Percentiles rank a stretch among this genome's conserved stretches.
Conservation (phyloP, 2,329 filamentous ascomycete species). For the Aaosphaeria arxii region DNA sequence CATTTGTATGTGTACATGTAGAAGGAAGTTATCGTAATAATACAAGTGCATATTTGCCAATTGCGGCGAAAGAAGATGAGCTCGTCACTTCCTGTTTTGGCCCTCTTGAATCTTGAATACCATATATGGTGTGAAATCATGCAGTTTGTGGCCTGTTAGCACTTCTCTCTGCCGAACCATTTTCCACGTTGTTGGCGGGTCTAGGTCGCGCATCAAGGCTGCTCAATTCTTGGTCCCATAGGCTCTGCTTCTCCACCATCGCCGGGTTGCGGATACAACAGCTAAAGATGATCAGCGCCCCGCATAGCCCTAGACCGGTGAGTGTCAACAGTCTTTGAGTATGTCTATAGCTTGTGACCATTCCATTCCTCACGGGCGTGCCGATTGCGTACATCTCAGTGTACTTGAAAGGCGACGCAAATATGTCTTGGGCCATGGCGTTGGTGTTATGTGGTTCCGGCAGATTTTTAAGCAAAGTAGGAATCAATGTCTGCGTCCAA, state of each 20-base stretch:
- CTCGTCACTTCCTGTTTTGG: too few relatives aligned
- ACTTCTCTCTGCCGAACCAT: too few relatives aligned
- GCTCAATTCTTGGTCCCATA: neutral
- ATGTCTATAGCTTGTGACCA: neutral
- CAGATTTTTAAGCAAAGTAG: neutral
- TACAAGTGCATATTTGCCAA: too few relatives aligned
- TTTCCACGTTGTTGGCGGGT: neutral
- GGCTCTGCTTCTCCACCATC: neutral
- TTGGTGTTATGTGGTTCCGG: neutral
- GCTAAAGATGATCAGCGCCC: neutral
- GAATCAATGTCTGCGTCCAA: neutral
- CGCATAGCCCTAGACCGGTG: neutral
- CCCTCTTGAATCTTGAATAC: too few relatives aligned
- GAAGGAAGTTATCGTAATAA: too few relatives aligned
- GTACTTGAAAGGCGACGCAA: neutral
- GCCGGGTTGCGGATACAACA: neutral
- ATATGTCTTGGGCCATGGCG: neutral
- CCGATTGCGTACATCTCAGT: neutral
- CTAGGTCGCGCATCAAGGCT: neutral
- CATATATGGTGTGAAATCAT: too few relatives aligned
- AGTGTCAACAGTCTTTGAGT: neutral
- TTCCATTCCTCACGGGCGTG: neutral
- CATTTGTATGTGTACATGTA: too few relatives aligned
- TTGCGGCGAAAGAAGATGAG: too few relatives aligned
- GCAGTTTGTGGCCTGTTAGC: too few relatives aligned